These are phyloP conservation scores for Dissoconium aciculare DNA, from an alignment of 2,329 filamentous ascomycete species.

Conservation along the genomic window DNA sequence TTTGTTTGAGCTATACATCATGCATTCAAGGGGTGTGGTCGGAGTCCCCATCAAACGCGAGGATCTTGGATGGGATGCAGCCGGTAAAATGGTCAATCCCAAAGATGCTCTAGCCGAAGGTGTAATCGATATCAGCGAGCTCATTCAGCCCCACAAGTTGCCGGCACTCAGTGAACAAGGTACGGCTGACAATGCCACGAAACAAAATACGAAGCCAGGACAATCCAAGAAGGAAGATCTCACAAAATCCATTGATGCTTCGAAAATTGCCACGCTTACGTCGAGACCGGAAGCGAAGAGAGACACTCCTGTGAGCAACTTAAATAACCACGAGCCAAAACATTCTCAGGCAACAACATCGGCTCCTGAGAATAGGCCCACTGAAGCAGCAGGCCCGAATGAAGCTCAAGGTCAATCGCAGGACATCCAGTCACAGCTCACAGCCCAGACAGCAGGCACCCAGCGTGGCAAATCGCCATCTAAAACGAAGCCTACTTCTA, in stretches of 20 bases:
- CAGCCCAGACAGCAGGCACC: not conserved
- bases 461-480: constrained; percentile 10
- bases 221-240: constrained; percentile 12
- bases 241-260: constrained; percentile 4
- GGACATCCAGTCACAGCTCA: not conserved
- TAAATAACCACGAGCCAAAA: not conserved
- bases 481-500: constrained; percentile 4
- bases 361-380: no score
- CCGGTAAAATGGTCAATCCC: constrained; percentile 71
- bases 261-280: constrained; percentile 8
- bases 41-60: constrained; percentile 72
- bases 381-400: not conserved
- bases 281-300: not conserved
- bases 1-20: constrained; percentile 87
- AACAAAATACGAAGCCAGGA: constrained; percentile 10
- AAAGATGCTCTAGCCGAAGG: constrained; percentile 63
- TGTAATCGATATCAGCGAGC: constrained; percentile 57
- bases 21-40: constrained; percentile 96
- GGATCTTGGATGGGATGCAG: constrained; percentile 80
- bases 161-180: constrained; percentile 9
- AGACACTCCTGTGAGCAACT: not conserved
- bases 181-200: constrained; percentile 8
- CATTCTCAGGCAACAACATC: not conserved
- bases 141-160: constrained; percentile 26
- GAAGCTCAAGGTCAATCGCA: not conserved